Percentiles rank a stretch among this genome's conserved stretches.
phyloP scores from a whole-genome alignment of 2,329 filamentous ascomycete species.

The Fusarium begoniae region DNA sequence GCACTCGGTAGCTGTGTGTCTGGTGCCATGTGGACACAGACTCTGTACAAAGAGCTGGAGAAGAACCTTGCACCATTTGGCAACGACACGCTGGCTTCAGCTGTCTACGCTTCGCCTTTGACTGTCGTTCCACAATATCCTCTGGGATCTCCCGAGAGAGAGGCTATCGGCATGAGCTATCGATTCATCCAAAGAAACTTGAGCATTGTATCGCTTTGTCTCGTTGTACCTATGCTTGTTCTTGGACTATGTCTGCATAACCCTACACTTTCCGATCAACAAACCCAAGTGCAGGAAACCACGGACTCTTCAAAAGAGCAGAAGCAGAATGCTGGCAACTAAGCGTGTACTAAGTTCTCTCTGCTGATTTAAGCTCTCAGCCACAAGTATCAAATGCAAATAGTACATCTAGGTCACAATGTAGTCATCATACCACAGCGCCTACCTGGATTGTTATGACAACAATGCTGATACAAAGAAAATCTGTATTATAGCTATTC shows the following conservation, averaged over 20 bases:
- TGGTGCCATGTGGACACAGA: background rate
- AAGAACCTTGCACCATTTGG: background rate
- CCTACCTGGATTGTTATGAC: too few species aligned
- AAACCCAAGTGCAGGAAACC: background rate
- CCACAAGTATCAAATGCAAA: background rate
- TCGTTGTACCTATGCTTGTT: background rate
- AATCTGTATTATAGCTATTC: background rate
- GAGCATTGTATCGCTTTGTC: background rate
- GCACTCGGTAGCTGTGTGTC: background rate
- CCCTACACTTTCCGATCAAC: background rate
- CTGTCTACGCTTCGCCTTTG: background rate
- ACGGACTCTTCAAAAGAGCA: background rate
- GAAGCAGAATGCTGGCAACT: background rate
- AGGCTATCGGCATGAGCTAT: background rate
- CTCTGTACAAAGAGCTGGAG: background rate
- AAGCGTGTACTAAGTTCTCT: too few species aligned
- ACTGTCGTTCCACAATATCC: background rate
- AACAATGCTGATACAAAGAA: background rate
- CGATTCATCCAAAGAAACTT: background rate
- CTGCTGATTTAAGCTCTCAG: background rate
- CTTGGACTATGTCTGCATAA: background rate
- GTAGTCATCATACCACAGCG: background rate
- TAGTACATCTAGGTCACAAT: background rate
- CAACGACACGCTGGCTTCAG: background rate
- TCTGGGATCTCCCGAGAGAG: background rate